Evolutionary conservation across 1,139 yeast genomes (phyloP).

Genomic region (Pichia sp.): DNA sequence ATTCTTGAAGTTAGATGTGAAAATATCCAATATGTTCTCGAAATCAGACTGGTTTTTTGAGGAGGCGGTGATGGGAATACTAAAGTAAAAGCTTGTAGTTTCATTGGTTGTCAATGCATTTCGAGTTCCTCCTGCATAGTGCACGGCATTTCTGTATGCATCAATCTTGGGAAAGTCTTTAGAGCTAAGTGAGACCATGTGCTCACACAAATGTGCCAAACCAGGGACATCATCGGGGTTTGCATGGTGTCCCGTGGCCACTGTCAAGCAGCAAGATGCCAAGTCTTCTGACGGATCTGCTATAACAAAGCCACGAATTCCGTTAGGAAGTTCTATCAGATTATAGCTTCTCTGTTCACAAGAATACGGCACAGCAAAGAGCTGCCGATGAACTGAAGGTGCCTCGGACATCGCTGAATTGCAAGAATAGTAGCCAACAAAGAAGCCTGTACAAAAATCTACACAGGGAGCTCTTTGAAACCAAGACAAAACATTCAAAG

Average conservation of each 20-base stretch:
- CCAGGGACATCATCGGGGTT: conserved; percentile 58
- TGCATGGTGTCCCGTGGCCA: conserved; percentile 58
- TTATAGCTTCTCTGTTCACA: conserved; percentile 36
- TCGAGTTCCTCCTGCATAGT: conserved; percentile 48
- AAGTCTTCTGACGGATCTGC: conserved; percentile 51
- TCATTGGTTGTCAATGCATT: conserved; percentile 70
- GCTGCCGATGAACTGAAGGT: background rate
- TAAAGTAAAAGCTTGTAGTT: conserved; percentile 57
- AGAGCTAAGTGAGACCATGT: conserved; percentile 58
- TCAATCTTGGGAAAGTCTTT: conserved; percentile 48
- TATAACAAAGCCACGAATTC: conserved; percentile 46
- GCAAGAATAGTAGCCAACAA: too few species aligned
- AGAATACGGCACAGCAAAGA: conserved; percentile 34
- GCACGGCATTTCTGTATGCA: conserved; percentile 41
- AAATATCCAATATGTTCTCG: conserved; percentile 42
- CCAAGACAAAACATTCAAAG: background rate
- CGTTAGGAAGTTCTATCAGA: conserved; percentile 48
- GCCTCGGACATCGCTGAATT: conserved; percentile 1
- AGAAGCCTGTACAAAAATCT: background rate
- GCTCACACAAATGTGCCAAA: conserved; percentile 73
- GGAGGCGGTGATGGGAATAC: conserved; percentile 41
- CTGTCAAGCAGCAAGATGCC: conserved; percentile 48
- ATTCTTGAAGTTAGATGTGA: conserved; percentile 46
- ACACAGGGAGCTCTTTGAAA: background rate
- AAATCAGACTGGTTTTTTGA: conserved; percentile 33